Evolutionary conservation across 2,329 filamentous ascomycete species (phyloP).

Genomic region (Fusarium camptoceras): DNA sequence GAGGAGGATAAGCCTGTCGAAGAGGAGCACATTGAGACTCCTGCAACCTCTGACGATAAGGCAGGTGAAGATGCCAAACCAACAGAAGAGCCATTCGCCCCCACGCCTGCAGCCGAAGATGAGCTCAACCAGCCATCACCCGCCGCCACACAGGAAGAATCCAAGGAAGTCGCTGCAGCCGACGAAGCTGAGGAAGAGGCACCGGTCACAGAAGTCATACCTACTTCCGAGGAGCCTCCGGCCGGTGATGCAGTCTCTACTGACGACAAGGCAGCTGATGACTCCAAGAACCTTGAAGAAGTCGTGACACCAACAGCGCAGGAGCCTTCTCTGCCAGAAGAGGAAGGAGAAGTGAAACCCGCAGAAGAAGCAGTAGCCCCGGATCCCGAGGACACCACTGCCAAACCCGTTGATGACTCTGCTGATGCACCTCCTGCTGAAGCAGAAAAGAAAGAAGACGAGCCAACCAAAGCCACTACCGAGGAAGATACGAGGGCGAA

Average conservation of each 20-base stretch:
- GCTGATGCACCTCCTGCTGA: slow-evolving; percentile 34
- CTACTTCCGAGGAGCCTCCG: slow-evolving; percentile 15
- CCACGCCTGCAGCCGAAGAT: slow-evolving; percentile 12
- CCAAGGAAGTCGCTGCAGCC: slow-evolving; percentile 5
- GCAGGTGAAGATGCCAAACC: slow-evolving; percentile 27
- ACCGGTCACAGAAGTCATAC: slow-evolving; percentile 6
- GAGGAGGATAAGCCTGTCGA: slow-evolving; percentile 29
- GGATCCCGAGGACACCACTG: slow-evolving; percentile 34
- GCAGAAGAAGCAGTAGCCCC: slow-evolving; percentile 31
- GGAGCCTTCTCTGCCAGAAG: slow-evolving; percentile 29
- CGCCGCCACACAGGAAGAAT: slow-evolving; percentile 9
- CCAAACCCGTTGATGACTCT: slow-evolving; percentile 31
- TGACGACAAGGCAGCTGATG: slow-evolving; percentile 43
- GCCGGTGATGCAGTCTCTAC: slow-evolving; percentile 33
- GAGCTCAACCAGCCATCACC: slow-evolving; percentile 9
- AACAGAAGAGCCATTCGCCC: slow-evolving; percentile 15
- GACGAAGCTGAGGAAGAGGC: slow-evolving; percentile 10
- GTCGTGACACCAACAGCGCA: slow-evolving; percentile 32
- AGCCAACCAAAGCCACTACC: slow-evolving; percentile 9
- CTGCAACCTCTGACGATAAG: slow-evolving; percentile 17
- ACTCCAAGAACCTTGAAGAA: slow-evolving; percentile 28
- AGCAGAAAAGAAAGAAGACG: slow-evolving; percentile 34
- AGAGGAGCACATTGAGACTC: slow-evolving; percentile 23
- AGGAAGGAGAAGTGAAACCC: slow-evolving; percentile 26
- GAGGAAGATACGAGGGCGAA: slow-evolving; percentile 40